A percentile compares a stretch with the other conserved stretches of the same genome.
These are phyloP conservation scores for Euphorbia lathyris DNA, from an alignment of 345 rosid genomes.

Conservation along the genomic window DNA sequence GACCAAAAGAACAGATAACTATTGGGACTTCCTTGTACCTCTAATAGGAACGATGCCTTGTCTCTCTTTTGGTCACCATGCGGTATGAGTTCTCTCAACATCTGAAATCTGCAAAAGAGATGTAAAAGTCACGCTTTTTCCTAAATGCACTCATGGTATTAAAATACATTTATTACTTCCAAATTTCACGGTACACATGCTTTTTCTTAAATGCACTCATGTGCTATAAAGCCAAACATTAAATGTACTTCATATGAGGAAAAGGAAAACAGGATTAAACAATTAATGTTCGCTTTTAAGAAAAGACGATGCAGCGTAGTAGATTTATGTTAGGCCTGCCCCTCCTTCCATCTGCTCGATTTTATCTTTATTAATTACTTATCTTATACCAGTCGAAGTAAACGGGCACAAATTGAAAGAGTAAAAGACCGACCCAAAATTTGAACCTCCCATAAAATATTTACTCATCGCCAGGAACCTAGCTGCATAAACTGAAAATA, in stretches of 20 bases:
- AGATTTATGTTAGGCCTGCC: background rate
- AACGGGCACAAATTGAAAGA: no score
- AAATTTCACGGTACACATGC: background rate
- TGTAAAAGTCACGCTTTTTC: constrained; percentile 3
- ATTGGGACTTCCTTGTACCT: constrained; percentile 42
- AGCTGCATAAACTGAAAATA: no score
- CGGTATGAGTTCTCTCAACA: constrained; percentile 80
- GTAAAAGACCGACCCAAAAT: no score
- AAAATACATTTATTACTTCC: constrained; percentile 1
- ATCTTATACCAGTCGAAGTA: no score
- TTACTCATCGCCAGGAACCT: no score
- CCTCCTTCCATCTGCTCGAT: background rate
- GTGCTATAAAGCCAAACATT: no score
- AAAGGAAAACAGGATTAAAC: background rate
- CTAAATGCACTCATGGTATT: background rate
- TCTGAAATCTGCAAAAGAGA: constrained; percentile 72
- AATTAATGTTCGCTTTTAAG: background rate
- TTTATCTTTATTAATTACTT: no score
- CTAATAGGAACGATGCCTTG: constrained; percentile 90
- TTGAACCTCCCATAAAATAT: no score
- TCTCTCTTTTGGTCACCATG: constrained; percentile 92
- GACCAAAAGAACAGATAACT: background rate
- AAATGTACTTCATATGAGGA: background rate
- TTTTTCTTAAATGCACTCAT: no score
- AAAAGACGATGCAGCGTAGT: background rate